A percentile compares a stretch with the other conserved stretches of the same genome.
These are phyloP conservation scores for Syzygium aromaticum DNA, from an alignment of 345 rosid species.

Conservation along the genomic window DNA sequence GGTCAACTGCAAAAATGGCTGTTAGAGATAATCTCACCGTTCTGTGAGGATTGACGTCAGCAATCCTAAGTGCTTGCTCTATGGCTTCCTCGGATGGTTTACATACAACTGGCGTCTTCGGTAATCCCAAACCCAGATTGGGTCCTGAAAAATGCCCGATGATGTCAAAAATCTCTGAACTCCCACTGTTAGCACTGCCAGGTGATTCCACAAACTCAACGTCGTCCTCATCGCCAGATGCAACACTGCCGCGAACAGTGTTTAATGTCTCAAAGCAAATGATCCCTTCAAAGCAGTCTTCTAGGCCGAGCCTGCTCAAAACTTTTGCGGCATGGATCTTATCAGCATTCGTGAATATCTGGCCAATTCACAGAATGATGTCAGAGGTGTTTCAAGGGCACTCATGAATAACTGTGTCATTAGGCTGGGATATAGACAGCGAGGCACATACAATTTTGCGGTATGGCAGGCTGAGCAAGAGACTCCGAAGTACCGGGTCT, in stretches of 20 bases:
- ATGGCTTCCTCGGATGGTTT: constrained; percentile 71
- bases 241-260: constrained; percentile 10
- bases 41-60: constrained; percentile 56
- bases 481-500: constrained; percentile 66
- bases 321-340: constrained; percentile 39
- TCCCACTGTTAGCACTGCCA: neutral
- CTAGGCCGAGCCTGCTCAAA: constrained; percentile 42
- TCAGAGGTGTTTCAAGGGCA: neutral
- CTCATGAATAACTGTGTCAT: neutral
- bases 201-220: constrained; percentile 8
- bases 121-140: constrained; percentile 16
- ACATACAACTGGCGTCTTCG: constrained; percentile 58
- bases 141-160: constrained; percentile 12
- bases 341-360: constrained; percentile 61
- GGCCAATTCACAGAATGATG: neutral
- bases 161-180: constrained; percentile 18
- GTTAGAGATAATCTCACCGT: constrained; percentile 31
- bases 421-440: neutral
- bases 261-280: constrained; percentile 56
- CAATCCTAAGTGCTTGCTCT: constrained; percentile 49
- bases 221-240: constrained; percentile 23
- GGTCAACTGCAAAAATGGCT: neutral
- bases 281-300: constrained; percentile 55
- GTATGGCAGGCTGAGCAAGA: constrained; percentile 53
- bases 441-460: constrained; percentile 55